Evolutionary conservation across 140 eudicot genomes (phyloP).

Genomic region (Ambrosia hybrid): DNA sequence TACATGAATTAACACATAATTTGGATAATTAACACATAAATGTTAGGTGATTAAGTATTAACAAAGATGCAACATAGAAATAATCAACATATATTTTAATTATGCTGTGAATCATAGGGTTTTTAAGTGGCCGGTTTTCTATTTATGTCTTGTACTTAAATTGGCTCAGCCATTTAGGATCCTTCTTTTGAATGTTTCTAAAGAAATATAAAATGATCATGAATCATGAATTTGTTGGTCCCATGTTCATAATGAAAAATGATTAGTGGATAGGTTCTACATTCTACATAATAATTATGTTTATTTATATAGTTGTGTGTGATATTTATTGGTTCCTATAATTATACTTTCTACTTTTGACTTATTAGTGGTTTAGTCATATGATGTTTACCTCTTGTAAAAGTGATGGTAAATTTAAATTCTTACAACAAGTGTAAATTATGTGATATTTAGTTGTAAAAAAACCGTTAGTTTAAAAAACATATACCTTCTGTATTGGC

Average conservation of each 20-base stretch:
- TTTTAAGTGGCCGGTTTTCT: neutral
- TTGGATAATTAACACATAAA: too few relatives aligned
- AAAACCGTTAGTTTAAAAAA: too few relatives aligned
- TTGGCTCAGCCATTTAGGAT: neutral
- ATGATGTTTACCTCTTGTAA: too few relatives aligned
- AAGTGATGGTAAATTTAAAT: too few relatives aligned
- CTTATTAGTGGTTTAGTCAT: too few relatives aligned
- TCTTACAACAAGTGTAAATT: too few relatives aligned
- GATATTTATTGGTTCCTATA: neutral
- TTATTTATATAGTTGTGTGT: conserved; percentile 2
- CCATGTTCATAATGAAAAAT: conserved; percentile 20
- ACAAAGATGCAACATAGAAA: too few relatives aligned
- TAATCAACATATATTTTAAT: too few relatives aligned
- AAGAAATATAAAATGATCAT: neutral
- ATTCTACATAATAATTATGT: conserved; percentile 5
- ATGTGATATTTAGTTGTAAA: too few relatives aligned
- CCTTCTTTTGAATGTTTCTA: conserved; percentile 21
- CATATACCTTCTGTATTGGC: neutral
- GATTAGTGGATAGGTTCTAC: neutral
- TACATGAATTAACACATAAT: neutral
- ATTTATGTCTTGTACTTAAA: neutral
- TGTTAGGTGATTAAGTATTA: neutral
- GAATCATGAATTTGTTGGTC: neutral
- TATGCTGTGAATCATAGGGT: neutral
- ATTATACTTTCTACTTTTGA: too few relatives aligned